Evolutionary conservation across 192 early-diverging fungal genomes (phyloP), one percentile per base, ranked within the genome.

Genomic region (Piromyces finnis): DNA sequence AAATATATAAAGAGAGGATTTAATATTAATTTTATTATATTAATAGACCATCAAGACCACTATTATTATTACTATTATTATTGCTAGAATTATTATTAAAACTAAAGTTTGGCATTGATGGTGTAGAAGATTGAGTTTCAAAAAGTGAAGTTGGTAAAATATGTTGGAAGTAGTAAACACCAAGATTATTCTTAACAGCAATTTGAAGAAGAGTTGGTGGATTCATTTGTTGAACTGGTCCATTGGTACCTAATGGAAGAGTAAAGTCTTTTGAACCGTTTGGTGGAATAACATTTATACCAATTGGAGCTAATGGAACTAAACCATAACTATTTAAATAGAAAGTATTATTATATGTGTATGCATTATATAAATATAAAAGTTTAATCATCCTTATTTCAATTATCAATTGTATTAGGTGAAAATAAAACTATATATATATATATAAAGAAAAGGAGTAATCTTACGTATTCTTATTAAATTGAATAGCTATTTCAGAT

Each of bases 401-500:
- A n/a, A n/a, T n/a, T n/a, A n/a, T n/a, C n/a, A n/a, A n/a, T n/a
- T n/a, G n/a, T n/a, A n/a, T n/a, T n/a, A n/a, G n/a, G n/a, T n/a
- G n/a, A n/a, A n/a, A n/a, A n/a, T n/a, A n/a, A n/a, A n/a, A n/a
- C n/a, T n/a, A n/a, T n/a, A n/a, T n/a, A n/a, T n/a, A n/a, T n/a
- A n/a, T n/a, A n/a, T n/a, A n/a, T n/a, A n/a, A n/a, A n/a, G n/a
- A n/a, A n/a, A n/a, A n/a, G n/a, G n/a, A n/a, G n/a, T n/a, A 79
- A 29, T 22, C 78, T 78, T 82, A 88, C 51, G 51, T 68, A n/a
- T 90, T 90, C 13, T 84, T 81, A 81, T 90, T 90, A 78, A 90
- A 90, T 78, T 90, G 88, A 35, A 90, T 89, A 14, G 89, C 89
- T 82, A 90, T 90, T 30, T 89, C 89, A 28, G 82, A 80, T 80